Percentiles rank a stretch among this genome's conserved stretches.
phyloP scores from a whole-genome alignment of 2,329 filamentous ascomycete genomes.

The Beauveria sp. region DNA sequence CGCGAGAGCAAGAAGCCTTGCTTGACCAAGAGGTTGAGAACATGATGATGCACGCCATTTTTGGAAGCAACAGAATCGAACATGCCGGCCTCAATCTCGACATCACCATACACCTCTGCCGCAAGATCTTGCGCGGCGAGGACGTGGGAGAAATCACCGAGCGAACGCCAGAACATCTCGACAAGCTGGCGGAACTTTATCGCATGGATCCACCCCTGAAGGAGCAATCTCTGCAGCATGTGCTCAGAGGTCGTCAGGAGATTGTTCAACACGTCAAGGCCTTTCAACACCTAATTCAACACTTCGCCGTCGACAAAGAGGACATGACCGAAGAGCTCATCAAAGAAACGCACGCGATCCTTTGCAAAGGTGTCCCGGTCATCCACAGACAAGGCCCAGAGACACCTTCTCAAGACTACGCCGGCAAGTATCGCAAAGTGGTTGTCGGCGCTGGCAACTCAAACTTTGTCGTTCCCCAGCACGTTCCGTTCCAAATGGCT shows the following conservation, averaged over 20 bases:
- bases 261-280: constrained; percentile 18
- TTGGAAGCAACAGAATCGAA: constrained; percentile 22
- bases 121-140: constrained; percentile 13
- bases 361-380: neutral
- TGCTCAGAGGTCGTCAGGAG: constrained; percentile 15
- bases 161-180: neutral
- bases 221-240: neutral
- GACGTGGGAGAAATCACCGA: neutral
- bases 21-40: constrained; percentile 12
- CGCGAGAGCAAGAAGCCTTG: neutral
- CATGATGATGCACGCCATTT: constrained; percentile 17
- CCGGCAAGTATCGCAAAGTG: constrained; percentile 18
- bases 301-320: constrained; percentile 31
- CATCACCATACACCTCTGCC: constrained; percentile 16
- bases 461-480: constrained; percentile 21
- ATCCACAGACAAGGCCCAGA: neutral
- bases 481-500: constrained; percentile 20
- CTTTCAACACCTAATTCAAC: constrained; percentile 15
- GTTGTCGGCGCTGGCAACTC: constrained; percentile 19
- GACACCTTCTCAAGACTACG: constrained; percentile 17
- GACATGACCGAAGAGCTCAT: neutral
- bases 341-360: neutral
- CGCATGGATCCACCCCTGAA: neutral
- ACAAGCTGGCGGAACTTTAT: neutral
- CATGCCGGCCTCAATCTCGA: constrained; percentile 14